Percentiles rank a stretch among this genome's conserved stretches.
phyloP scores from a whole-genome alignment of 2,329 filamentous ascomycete species.

The Cordyceps pruinosa region DNA sequence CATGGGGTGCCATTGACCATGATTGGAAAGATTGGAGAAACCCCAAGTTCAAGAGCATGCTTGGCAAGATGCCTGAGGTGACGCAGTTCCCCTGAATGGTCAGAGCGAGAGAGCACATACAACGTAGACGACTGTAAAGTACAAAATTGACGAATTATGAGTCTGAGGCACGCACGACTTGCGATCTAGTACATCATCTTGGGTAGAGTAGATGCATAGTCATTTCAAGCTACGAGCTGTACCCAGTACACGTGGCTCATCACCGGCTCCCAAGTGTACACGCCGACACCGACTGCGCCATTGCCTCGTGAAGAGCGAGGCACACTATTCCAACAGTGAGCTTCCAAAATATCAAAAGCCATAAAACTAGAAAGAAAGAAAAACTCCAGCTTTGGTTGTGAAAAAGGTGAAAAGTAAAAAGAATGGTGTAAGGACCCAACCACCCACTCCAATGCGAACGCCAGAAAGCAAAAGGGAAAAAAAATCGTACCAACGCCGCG shows the following conservation, averaged over 20 bases:
- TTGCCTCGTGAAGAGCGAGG: neutral
- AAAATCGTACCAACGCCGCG: neutral
- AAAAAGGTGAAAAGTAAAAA: neutral
- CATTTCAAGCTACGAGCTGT: neutral
- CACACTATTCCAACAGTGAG: neutral
- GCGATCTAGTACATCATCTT: neutral
- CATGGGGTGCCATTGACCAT: slow-evolving; percentile 42
- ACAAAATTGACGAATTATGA: too few relatives aligned
- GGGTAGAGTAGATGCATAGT: too few relatives aligned
- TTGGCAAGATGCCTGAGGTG: slow-evolving; percentile 33
- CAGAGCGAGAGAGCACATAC: neutral
- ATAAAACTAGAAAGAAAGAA: neutral
- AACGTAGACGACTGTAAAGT: too few relatives aligned
- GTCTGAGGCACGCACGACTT: too few relatives aligned
- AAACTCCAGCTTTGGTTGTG: neutral
- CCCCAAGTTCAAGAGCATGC: slow-evolving; percentile 25
- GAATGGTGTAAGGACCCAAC: too few relatives aligned
- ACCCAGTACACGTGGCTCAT: neutral
- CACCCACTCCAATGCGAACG: neutral
- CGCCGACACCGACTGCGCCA: neutral
- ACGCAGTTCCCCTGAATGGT: slow-evolving; percentile 26
- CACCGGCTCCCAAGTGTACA: neutral
- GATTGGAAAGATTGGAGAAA: slow-evolving; percentile 35
- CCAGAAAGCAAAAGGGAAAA: neutral
- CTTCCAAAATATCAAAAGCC: neutral